These are phyloP conservation scores for Leptographium procerum DNA, from an alignment of 2,329 filamentous ascomycete species.

Conservation along the genomic window DNA sequence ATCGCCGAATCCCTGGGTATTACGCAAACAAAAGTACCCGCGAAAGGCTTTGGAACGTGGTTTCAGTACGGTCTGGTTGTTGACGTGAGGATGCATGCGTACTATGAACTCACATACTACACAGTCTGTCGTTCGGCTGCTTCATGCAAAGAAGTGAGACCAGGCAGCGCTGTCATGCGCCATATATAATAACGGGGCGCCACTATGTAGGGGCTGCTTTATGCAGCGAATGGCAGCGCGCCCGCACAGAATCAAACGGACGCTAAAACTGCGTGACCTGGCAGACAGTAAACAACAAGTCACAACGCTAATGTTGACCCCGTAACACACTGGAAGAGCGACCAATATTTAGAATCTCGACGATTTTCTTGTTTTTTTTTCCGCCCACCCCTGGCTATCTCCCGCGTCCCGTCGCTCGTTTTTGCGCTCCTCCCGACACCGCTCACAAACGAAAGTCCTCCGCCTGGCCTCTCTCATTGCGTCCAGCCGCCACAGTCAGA, in stretches of 20 bases:
- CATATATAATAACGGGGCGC: neutral
- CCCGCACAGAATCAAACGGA: neutral
- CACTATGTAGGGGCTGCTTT: neutral
- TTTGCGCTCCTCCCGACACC: neutral
- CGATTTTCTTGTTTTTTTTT: neutral
- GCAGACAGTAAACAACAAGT: constrained; percentile 3
- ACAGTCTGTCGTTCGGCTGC: neutral
- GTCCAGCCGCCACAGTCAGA: neutral
- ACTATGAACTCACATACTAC: neutral
- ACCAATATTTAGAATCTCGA: neutral
- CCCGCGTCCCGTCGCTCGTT: neutral
- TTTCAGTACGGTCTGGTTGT: neutral
- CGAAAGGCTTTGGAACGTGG: neutral
- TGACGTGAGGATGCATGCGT: neutral
- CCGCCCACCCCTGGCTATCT: neutral
- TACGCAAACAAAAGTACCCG: too few relatives aligned
- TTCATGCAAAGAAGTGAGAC: neutral
- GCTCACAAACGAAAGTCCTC: neutral
- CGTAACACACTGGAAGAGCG: constrained; percentile 9
- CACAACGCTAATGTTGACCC: constrained; percentile 12
- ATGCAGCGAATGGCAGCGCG: constrained; percentile 1
- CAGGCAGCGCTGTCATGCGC: neutral
- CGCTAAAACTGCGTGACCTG: constrained; percentile 1
- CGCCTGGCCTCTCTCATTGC: neutral
- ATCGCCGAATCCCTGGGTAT: too few relatives aligned